Percentiles rank a stretch among this genome's conserved stretches.
Evolutionary conservation across 2,329 filamentous ascomycete genomes (phyloP).

Genomic region (Aspergillus brasiliensis): DNA sequence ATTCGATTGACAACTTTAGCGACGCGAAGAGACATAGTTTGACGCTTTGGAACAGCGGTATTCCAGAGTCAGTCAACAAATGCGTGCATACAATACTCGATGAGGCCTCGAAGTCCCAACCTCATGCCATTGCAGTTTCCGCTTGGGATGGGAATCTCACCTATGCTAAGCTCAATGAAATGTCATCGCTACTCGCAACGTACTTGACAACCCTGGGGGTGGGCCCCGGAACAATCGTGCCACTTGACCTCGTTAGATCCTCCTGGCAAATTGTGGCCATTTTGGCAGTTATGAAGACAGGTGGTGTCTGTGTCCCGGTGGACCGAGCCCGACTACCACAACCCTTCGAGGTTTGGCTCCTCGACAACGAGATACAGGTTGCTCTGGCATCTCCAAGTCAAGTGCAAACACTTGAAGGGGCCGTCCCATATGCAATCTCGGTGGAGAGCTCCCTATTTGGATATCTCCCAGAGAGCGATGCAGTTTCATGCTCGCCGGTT

Average conservation of each 20-base stretch:
- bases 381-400: constrained; percentile 43
- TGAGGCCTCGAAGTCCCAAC: constrained; percentile 24
- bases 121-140: constrained; percentile 31
- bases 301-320: constrained; percentile 38
- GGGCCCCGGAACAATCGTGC: constrained; percentile 28
- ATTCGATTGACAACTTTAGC: constrained; percentile 42
- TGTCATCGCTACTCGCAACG: constrained; percentile 35
- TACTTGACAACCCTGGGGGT: constrained; percentile 35
- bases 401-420: constrained; percentile 44
- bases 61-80: constrained; percentile 24
- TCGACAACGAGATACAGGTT: constrained; percentile 43
- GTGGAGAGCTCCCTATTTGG: constrained; percentile 39
- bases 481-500: constrained; percentile 3
- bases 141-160: constrained; percentile 38
- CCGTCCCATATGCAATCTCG: constrained; percentile 43
- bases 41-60: constrained; percentile 32
- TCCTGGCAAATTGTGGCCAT: constrained; percentile 33
- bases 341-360: constrained; percentile 41
- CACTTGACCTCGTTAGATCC: constrained; percentile 32
- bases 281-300: constrained; percentile 33
- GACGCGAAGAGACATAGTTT: constrained; percentile 35
- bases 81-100: constrained; percentile 34
- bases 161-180: constrained; percentile 35
- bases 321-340: constrained; percentile 35
- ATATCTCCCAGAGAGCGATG: constrained; percentile 27